phyloP scores from a whole-genome alignment of 768 basidiomycete species.

The Lyophyllum decastes region DNA sequence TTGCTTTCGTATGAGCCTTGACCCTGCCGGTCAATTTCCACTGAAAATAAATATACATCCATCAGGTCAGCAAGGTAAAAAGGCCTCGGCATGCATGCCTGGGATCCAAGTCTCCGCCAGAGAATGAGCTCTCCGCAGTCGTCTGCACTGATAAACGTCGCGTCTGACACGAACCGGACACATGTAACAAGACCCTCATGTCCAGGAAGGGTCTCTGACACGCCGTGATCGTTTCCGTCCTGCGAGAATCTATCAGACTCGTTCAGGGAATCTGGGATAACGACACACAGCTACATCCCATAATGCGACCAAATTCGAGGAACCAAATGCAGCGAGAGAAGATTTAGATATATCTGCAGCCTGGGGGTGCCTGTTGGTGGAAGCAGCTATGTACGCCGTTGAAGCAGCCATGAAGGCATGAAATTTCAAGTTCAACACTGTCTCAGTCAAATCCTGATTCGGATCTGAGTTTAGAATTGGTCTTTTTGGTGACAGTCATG shows the following conservation, averaged over 20 bases:
- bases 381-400: slow-evolving; percentile 44
- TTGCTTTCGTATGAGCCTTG: slow-evolving; percentile 66
- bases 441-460: not conserved
- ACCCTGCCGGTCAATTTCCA: slow-evolving; percentile 44
- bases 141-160: slow-evolving; percentile 70
- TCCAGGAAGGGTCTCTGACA: slow-evolving; percentile 72
- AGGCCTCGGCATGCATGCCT: slow-evolving; percentile 35
- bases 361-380: slow-evolving; percentile 48
- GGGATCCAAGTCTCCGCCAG: slow-evolving; percentile 54
- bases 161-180: slow-evolving; percentile 61
- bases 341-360: slow-evolving; percentile 47
- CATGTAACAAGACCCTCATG: slow-evolving; percentile 77
- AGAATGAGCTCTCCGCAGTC: slow-evolving; percentile 65
- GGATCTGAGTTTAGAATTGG: slow-evolving; percentile 12
- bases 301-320: slow-evolving; percentile 44
- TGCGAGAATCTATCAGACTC: slow-evolving; percentile 25
- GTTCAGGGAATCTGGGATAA: not conserved
- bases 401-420: slow-evolving; percentile 26
- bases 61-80: slow-evolving; percentile 10
- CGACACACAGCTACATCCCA: slow-evolving; percentile 44
- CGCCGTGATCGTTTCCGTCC: slow-evolving; percentile 52
- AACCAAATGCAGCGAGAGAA: slow-evolving; percentile 49
- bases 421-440: not conserved
- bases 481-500: slow-evolving; percentile 34
- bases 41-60: slow-evolving; percentile 9